phyloP scores from a whole-genome alignment of 805 yeast species.

The Suhomyces sp. region DNA sequence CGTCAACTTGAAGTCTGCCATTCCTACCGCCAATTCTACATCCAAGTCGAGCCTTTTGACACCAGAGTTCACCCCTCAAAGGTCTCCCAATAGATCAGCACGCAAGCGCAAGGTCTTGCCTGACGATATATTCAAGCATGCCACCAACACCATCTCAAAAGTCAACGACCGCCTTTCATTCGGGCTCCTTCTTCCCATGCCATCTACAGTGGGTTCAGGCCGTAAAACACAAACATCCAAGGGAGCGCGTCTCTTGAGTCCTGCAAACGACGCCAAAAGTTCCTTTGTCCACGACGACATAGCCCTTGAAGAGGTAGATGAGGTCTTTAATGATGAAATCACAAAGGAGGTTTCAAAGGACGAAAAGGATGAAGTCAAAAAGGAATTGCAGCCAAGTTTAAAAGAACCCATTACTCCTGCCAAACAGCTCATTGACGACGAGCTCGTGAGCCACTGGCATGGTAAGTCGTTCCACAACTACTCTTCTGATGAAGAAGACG shows the following conservation, averaged over 20 bases:
- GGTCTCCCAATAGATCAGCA: constrained; percentile 18
- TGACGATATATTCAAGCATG: constrained; percentile 15
- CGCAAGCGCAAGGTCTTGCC: constrained; percentile 16
- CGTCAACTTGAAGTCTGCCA: not conserved
- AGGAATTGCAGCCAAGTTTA: not conserved
- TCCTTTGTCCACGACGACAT: constrained; percentile 19
- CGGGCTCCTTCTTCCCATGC: constrained; percentile 33
- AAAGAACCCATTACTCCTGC: constrained; percentile 26
- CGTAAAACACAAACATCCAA: constrained; percentile 17
- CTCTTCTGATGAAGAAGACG: constrained; percentile 21
- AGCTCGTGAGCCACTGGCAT: constrained; percentile 35
- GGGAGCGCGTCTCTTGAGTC: constrained; percentile 3
- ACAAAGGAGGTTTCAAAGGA: not conserved
- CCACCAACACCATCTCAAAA: constrained; percentile 1
- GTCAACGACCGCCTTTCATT: constrained; percentile 15
- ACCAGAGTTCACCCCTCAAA: constrained; percentile 34
- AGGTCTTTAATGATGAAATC: not conserved
- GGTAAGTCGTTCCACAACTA: constrained; percentile 28
- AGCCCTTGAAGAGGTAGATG: constrained; percentile 24
- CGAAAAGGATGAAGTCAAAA: not conserved
- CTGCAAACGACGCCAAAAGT: constrained; percentile 19
- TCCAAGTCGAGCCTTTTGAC: constrained; percentile 15
- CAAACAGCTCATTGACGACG: constrained; percentile 32
- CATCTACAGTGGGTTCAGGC: constrained; percentile 38
- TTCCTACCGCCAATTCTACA: not conserved